phyloP scores from a whole-genome alignment of 345 rosid genomes.

The Gossypium turneri region DNA sequence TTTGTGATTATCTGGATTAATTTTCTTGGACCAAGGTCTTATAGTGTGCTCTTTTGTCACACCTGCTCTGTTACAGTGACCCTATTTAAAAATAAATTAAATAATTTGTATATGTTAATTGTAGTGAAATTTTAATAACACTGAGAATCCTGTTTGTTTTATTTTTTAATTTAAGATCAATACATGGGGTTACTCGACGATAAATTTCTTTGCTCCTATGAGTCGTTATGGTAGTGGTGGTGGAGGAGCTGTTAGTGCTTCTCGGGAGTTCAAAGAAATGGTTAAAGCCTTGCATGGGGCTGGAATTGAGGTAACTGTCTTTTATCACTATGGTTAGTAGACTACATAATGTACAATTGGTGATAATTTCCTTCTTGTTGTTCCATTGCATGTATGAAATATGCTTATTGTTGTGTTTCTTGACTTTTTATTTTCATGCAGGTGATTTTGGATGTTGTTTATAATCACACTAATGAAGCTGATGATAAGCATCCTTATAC shows the following conservation, averaged over 20 bases:
- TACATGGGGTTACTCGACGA: slow-evolving; percentile 97
- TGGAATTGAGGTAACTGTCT: slow-evolving; percentile 73
- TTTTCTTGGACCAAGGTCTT: not conserved
- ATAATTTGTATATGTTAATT: not conserved
- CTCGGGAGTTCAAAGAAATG: slow-evolving; percentile 85
- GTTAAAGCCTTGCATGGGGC: slow-evolving; percentile 87
- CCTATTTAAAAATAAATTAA: not conserved
- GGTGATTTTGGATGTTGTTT: slow-evolving; percentile 96
- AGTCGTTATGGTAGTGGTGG: slow-evolving; percentile 86
- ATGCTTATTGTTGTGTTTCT: not conserved
- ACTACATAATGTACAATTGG: not conserved
- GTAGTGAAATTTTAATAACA: not conserved
- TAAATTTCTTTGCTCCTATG: slow-evolving; percentile 97
- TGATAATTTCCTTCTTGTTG: slow-evolving; percentile 4
- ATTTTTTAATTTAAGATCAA: slow-evolving; percentile 48
- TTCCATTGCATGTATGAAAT: slow-evolving; percentile 15
- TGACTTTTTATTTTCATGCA: slow-evolving; percentile 28
- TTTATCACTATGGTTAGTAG: not conserved
- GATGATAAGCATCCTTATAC: slow-evolving; percentile 76
- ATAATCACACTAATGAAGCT: slow-evolving; percentile 93
- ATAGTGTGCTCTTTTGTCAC: not conserved
- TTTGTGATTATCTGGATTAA: not conserved
- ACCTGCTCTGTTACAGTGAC: not conserved
- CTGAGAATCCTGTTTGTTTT: slow-evolving; percentile 1
- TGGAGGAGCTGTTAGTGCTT: slow-evolving; percentile 78